Conservation (phyloP, 257 asterid genomes). For the Osmanthus fragrans region DNA sequence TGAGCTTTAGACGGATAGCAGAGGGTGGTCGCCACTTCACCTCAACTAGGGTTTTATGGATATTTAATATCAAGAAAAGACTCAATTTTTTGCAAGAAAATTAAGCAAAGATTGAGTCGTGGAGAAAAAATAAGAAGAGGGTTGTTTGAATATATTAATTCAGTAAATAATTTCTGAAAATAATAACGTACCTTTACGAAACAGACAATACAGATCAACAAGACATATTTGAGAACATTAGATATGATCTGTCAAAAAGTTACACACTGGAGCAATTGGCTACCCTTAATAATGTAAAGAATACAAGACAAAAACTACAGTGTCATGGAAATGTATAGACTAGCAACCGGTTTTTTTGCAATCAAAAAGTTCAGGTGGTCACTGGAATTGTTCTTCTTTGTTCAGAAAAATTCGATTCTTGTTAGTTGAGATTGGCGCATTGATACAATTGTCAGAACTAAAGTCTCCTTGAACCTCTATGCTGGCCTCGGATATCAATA, state of each 20-base stretch:
- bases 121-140: not conserved
- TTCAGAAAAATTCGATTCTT: not conserved
- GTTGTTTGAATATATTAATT: not conserved
- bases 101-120: not conserved
- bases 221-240: not conserved
- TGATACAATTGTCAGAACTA: not conserved
- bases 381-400: not conserved
- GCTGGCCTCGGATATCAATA: constrained; percentile 4
- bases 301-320: not conserved
- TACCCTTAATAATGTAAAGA: not conserved
- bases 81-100: not conserved
- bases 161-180: not conserved
- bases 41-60: too few species aligned
- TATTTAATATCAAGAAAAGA: not conserved
- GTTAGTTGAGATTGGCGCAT: not conserved
- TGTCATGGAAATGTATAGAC: not conserved
- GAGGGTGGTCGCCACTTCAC: too few species aligned
- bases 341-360: not conserved
- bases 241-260: not conserved
- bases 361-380: not conserved
- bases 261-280: not conserved
- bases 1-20: too few species aligned
- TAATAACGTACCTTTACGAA: not conserved
- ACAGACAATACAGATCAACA: not conserved
- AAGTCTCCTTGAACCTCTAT: constrained; percentile 11